Base-by-base conservation (phyloP, 1,284 basidiomycete species). In the Sanghuangporus weigelae region DNA sequence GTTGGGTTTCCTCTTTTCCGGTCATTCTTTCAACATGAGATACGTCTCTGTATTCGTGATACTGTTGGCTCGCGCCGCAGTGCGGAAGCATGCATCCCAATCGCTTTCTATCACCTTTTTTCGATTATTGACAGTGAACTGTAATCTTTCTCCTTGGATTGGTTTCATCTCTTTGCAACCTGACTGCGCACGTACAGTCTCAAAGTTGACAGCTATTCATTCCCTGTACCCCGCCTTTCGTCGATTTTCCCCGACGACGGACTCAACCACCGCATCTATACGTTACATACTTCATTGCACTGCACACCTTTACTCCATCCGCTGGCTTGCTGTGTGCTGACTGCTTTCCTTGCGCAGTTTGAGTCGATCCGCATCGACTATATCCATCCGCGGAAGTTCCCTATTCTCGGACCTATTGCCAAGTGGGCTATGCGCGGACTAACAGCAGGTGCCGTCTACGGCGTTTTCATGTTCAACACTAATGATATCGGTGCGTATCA, bases 381-480 rank as follows among this genome's bases (percentile, higher is more conserved):
- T 77, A 74, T 99, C 60, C 95, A 98, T 79, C 81, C 85, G 62
- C 91, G 96, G 78, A 99, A 99, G 79, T 97, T 92, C 84, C 92
- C 92, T 35, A 70, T 88, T 53, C 66, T 93, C 63, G 95, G 93
- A 16, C 86, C 82, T 1, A 66, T 89, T 60, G 71, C 76, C 26
- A 85, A 79, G 38, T 98, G 96, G 96, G 74, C 80, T 7, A 79
- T 98, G 63, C 84, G 94, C 60, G 77, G 85, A 14, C 79, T 86
- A 3, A 98, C 96, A 36, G 86, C 92, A 49, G 89, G 86, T n/a
- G 87, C 90, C 14, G 82, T 97, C 62, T 88, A 93, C 68, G 96
- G 97, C 48, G 83, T 98, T 5, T 99, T 98, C 79, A 91, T 96
- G 76, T 97, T 97, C 82, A 96, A 97, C 81, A 97, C 95, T 50